Evolutionary conservation across 2,329 filamentous ascomycete genomes (phyloP).

Genomic region (Fusarium cyanostomum): DNA sequence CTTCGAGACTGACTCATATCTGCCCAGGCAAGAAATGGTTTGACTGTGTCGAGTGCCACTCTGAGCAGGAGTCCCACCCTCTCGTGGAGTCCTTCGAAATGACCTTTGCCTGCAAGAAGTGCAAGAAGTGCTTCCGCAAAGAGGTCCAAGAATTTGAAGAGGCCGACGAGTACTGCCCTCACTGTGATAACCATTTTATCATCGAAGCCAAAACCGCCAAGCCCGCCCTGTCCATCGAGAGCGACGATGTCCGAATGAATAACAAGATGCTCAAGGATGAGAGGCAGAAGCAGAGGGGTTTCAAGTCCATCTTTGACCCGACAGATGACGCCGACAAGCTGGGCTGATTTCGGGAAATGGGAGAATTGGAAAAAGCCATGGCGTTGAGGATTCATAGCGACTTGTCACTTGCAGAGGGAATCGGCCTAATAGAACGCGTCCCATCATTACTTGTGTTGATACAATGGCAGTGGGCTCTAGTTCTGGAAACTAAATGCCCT

Average conservation of each 20-base stretch:
- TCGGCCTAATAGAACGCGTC: conserved; percentile 34
- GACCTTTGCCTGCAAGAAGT: conserved; percentile 98
- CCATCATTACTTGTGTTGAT: conserved; percentile 50
- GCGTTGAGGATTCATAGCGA: conserved; percentile 46
- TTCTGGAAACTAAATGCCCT: conserved; percentile 40
- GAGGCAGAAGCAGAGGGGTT: conserved; percentile 66
- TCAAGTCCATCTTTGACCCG: conserved; percentile 78
- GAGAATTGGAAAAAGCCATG: conserved; percentile 27
- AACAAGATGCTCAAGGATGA: conserved; percentile 94
- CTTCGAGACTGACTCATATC: background rate
- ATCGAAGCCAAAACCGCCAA: conserved; percentile 88
- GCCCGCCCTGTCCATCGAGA: conserved; percentile 84
- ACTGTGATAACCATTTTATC: conserved; percentile 99
- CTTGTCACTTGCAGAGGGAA: conserved; percentile 33
- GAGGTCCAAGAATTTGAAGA: conserved; percentile 93
- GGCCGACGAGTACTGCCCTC: conserved; percentile 97
- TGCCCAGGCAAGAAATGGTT: conserved; percentile 90
- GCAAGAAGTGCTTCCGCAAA: conserved; percentile 97
- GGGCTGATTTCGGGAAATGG: conserved; percentile 61
- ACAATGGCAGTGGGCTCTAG: conserved; percentile 47
- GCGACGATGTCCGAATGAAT: conserved; percentile 88
- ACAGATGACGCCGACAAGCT: conserved; percentile 78
- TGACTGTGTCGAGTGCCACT: conserved; percentile 95
- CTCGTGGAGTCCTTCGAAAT: conserved; percentile 85
- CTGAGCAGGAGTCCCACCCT: conserved; percentile 79